Conservation (phyloP, 192 early-diverging fungal species). For the Coemansia sp. region DNA sequence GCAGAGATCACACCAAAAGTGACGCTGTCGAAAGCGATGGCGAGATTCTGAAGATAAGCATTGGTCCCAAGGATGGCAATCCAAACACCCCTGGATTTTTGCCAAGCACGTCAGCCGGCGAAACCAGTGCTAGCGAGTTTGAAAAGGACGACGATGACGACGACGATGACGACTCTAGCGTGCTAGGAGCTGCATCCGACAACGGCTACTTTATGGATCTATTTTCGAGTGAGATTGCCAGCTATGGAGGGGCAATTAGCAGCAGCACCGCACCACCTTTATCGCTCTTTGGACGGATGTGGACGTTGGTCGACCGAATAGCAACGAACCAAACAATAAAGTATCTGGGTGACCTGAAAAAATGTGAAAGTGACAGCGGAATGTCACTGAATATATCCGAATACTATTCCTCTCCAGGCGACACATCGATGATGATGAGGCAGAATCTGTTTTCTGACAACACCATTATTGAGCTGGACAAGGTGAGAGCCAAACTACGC, state of each 20-base stretch:
- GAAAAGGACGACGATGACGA: constrained; percentile 3
- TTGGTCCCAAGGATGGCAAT: constrained; percentile 4
- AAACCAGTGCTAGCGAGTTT: constrained; percentile 1
- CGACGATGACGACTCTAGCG: not conserved
- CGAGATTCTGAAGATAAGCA: not conserved
- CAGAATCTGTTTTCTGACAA: constrained; percentile 26
- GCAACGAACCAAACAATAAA: constrained; percentile 25
- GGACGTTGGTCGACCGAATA: constrained; percentile 40
- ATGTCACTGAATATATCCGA: constrained; percentile 2
- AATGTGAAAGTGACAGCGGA: not conserved
- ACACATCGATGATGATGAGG: constrained; percentile 39
- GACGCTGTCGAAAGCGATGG: not conserved
- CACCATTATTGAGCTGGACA: constrained; percentile 19
- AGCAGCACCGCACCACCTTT: constrained; percentile 13
- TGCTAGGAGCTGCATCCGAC: not conserved
- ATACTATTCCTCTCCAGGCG: constrained; percentile 33
- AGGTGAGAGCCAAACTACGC: constrained; percentile 16
- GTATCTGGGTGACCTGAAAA: constrained; percentile 25
- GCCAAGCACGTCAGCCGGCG: not conserved
- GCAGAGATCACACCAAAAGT: not conserved
- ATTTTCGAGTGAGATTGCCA: constrained; percentile 10
- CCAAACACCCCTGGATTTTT: not conserved
- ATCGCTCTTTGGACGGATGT: constrained; percentile 52
- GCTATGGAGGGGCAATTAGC: constrained; percentile 3
- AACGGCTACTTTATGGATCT: constrained; percentile 26